These are phyloP conservation scores for Pseudonectria foliicola DNA, from an alignment of 2,329 filamentous ascomycete species.

Conservation along the genomic window DNA sequence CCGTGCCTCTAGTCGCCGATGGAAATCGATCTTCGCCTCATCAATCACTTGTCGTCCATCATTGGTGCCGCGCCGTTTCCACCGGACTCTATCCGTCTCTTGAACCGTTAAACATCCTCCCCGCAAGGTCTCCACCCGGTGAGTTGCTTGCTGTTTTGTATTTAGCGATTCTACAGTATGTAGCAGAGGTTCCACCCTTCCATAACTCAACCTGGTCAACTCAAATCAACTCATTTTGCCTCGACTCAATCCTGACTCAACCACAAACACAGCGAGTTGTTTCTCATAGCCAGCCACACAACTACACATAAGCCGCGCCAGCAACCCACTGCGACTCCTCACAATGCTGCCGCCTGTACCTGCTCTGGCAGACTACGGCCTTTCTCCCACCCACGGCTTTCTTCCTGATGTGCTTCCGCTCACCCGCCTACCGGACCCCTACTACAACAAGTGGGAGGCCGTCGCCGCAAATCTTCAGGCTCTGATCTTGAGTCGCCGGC, in stretches of 20 bases:
- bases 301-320: no score
- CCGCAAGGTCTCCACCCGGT: not conserved
- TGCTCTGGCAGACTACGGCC: conserved; percentile 67
- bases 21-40: conserved; percentile 12
- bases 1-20: conserved; percentile 12
- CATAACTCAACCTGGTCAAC: no score
- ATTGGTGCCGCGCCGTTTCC: no score
- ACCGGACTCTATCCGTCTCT: not conserved
- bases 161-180: no score
- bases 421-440: conserved; percentile 73
- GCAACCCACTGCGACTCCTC: not conserved
- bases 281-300: no score
- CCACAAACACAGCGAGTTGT: no score
- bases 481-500: conserved; percentile 74
- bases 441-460: conserved; percentile 93
- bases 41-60: conserved; percentile 8
- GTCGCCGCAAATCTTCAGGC: conserved; percentile 80
- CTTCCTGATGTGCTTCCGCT: conserved; percentile 76
- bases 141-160: not conserved
- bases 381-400: conserved; percentile 76
- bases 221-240: no score
- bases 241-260: no score
- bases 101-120: not conserved
- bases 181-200: no score
- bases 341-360: conserved; percentile 55